These are phyloP conservation scores for Leishmania martiniquensis DNA, from an alignment of 208 protist species.

Conservation along the genomic window DNA sequence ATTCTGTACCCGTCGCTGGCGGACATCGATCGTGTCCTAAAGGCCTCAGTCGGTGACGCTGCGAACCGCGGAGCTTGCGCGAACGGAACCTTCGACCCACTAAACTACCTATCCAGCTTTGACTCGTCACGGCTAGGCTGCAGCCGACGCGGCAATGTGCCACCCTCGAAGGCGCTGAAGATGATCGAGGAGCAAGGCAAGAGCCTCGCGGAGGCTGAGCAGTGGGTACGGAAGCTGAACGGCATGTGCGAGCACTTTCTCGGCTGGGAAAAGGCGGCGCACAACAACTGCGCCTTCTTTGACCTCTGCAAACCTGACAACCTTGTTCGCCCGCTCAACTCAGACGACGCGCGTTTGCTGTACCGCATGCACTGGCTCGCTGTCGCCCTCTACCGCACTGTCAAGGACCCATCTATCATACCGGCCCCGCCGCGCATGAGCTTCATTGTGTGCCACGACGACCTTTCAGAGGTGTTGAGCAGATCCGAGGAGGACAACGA, in stretches of 20 bases:
- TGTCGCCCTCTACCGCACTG: conserved; percentile 38
- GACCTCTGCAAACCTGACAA: conserved; percentile 26
- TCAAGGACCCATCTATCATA: conserved; percentile 46
- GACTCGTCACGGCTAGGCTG: conserved; percentile 15
- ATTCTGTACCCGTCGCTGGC: conserved; percentile 43
- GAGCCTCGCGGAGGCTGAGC: conserved; percentile 32
- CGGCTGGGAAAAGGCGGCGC: conserved; percentile 33
- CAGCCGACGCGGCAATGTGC: conserved; percentile 13
- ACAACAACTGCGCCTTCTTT: conserved; percentile 35
- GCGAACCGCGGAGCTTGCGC: neutral
- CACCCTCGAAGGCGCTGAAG: conserved; percentile 18
- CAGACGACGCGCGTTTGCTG: conserved; percentile 44
- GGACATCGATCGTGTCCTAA: conserved; percentile 27
- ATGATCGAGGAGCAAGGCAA: conserved; percentile 37
- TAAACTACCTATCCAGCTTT: conserved; percentile 22
- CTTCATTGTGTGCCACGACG: conserved; percentile 41
- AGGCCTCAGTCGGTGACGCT: neutral
- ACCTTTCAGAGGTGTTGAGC: conserved; percentile 11
- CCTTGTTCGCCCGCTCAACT: conserved; percentile 36
- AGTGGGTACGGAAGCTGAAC: conserved; percentile 43
- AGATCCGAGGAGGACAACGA: conserved; percentile 46
- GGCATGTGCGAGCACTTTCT: conserved; percentile 52
- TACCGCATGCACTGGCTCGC: conserved; percentile 57
- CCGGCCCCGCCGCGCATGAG: conserved; percentile 50
- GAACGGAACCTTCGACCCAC: conserved; percentile 1